Conservation (phyloP, 108 stramenopile genomes). For the Fragilaria radians region DNA sequence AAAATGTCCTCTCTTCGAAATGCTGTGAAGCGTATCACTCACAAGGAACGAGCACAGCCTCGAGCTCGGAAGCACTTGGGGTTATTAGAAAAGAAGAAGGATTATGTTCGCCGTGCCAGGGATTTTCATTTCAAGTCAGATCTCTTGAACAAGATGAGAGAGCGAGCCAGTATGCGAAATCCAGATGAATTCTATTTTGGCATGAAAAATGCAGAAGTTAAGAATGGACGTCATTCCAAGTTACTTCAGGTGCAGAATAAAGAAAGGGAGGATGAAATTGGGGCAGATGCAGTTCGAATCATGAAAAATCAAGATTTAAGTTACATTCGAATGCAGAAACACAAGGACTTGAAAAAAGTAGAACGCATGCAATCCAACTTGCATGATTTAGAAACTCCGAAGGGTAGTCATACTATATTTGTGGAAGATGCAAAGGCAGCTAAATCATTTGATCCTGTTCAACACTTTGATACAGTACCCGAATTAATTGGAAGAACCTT, state of each 20-base stretch:
- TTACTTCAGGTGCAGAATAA: constrained; percentile 38
- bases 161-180: constrained; percentile 86
- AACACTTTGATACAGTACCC: constrained; percentile 86
- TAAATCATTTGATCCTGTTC: constrained; percentile 73
- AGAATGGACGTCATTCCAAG: constrained; percentile 48
- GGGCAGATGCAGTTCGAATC: constrained; percentile 57
- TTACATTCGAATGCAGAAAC: constrained; percentile 78
- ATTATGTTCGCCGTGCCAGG: constrained; percentile 91
- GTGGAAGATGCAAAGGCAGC: constrained; percentile 54
- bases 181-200: constrained; percentile 99
- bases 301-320: constrained; percentile 97
- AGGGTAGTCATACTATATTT: constrained; percentile 71
- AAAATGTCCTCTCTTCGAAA: constrained; percentile 99
- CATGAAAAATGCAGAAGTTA: constrained; percentile 85
- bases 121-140: constrained; percentile 88
- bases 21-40: constrained; percentile 96
- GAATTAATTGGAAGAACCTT: constrained; percentile 78
- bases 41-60: constrained; percentile 98
- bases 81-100: constrained; percentile 95
- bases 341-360: constrained; percentile 71
- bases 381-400: constrained; percentile 62
- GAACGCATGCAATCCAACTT: constrained; percentile 70
- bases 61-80: constrained; percentile 80
- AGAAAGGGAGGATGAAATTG: constrained; percentile 39
- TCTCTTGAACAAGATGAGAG: constrained; percentile 55